phyloP scores from a whole-genome alignment of 2,329 filamentous ascomycete genomes.

The Trichophyton equinum region DNA sequence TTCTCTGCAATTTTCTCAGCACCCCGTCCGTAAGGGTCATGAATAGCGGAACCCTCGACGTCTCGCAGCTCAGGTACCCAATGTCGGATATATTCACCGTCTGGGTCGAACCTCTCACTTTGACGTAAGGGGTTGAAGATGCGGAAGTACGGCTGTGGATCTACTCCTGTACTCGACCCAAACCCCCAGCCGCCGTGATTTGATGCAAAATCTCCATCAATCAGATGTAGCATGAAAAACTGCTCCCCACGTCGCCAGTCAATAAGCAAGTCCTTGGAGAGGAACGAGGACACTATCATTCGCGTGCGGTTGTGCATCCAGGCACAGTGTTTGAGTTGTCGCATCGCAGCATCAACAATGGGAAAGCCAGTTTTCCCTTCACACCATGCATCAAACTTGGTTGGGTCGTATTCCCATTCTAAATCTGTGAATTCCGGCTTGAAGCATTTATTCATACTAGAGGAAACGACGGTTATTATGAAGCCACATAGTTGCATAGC shows the following conservation, averaged over 20 bases:
- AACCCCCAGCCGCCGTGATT: slow-evolving; percentile 65
- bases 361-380: slow-evolving; percentile 65
- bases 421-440: slow-evolving; percentile 78
- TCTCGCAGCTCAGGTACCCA: slow-evolving; percentile 66
- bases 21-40: slow-evolving; percentile 65
- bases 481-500: background rate
- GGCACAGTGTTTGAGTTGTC: slow-evolving; percentile 54
- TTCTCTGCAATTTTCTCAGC: slow-evolving; percentile 47
- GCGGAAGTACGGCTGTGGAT: slow-evolving; percentile 80
- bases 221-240: slow-evolving; percentile 69
- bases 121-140: slow-evolving; percentile 80
- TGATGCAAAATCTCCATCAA: slow-evolving; percentile 68
- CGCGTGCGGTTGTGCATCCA: slow-evolving; percentile 80
- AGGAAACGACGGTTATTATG: slow-evolving; percentile 7
- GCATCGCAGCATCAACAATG: slow-evolving; percentile 77
- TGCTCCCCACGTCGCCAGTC: slow-evolving; percentile 75
- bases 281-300: slow-evolving; percentile 72
- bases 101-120: slow-evolving; percentile 70
- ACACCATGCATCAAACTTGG: slow-evolving; percentile 61
- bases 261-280: slow-evolving; percentile 65
- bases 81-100: slow-evolving; percentile 66
- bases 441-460: slow-evolving; percentile 61
- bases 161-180: slow-evolving; percentile 56
- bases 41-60: slow-evolving; percentile 56
- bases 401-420: slow-evolving; percentile 62